Percentiles rank a stretch among this genome's conserved stretches.
Conservation (phyloP, 108 stramenopile genomes). For the Nitzschia putrida region DNA sequence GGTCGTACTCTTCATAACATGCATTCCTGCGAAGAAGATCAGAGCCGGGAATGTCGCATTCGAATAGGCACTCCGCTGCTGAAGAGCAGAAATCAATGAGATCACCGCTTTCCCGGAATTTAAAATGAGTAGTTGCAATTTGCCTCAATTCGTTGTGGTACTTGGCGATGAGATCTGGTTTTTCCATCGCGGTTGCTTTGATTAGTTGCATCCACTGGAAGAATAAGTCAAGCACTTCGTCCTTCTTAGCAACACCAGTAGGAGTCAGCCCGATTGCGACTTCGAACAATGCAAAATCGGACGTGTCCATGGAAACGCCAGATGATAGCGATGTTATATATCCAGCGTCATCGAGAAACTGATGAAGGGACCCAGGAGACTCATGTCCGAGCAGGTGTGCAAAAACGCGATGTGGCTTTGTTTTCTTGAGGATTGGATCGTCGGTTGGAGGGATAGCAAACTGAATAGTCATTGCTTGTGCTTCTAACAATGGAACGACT, state of each 20-base stretch:
- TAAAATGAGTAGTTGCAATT: constrained; percentile 66
- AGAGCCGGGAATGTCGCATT: constrained; percentile 42
- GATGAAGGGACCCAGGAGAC: constrained; percentile 88
- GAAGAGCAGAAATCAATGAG: constrained; percentile 80
- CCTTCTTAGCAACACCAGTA: constrained; percentile 69
- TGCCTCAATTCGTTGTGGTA: constrained; percentile 79
- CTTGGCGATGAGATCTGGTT: constrained; percentile 50
- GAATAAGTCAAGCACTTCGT: constrained; percentile 67
- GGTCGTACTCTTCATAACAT: constrained; percentile 57
- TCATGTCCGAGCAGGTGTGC: constrained; percentile 97
- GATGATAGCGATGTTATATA: constrained; percentile 76
- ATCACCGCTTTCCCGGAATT: constrained; percentile 81
- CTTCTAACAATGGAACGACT: constrained; percentile 86
- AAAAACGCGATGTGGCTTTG: constrained; percentile 80
- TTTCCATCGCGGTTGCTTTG: constrained; percentile 52
- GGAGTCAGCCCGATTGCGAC: constrained; percentile 78
- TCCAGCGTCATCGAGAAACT: constrained; percentile 72
- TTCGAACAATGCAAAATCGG: constrained; percentile 76
- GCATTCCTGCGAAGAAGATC: constrained; percentile 58
- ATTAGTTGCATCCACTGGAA: constrained; percentile 85
- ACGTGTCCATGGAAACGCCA: constrained; percentile 65
- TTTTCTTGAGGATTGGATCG: constrained; percentile 64
- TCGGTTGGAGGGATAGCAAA: constrained; percentile 87
- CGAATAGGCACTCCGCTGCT: constrained; percentile 74
- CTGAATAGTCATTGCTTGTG: constrained; percentile 79